Conservation (phyloP, 495 filamentous ascomycete species). For the Hypoxylon lienhwacheense region DNA sequence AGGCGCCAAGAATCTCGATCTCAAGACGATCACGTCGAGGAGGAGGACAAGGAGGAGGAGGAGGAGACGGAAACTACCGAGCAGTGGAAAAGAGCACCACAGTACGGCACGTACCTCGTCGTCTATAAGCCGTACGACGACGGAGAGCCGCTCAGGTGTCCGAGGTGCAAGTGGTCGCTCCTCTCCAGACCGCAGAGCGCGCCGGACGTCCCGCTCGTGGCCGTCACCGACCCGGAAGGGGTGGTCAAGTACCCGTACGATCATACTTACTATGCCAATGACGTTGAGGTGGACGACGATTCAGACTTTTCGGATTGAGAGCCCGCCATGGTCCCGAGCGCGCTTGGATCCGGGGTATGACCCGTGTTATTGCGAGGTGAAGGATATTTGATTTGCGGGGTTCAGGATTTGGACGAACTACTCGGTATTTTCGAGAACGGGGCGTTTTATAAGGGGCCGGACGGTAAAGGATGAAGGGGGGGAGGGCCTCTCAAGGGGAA, state of each 20-base stretch:
- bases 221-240: slow-evolving; percentile 7
- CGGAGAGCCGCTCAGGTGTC: not conserved
- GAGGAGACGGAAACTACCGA: not conserved
- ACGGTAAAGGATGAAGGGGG: no score
- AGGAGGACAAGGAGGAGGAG: not conserved
- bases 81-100: not conserved
- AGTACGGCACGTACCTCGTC: not conserved
- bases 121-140: not conserved
- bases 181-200: not conserved
- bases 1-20: no score
- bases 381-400: no score
- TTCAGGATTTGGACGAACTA: no score
- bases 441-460: no score
- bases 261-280: slow-evolving; percentile 10
- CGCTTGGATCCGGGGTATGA: not conserved
- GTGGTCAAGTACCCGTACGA: slow-evolving; percentile 7
- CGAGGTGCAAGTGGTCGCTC: slow-evolving; percentile 6
- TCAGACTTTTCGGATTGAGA: slow-evolving; percentile 9
- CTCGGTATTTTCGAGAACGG: no score
- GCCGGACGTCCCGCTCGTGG: slow-evolving; percentile 4
- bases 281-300: not conserved
- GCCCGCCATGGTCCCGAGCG: not conserved
- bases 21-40: not conserved
- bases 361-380: not conserved
- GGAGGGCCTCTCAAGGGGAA: no score